These are phyloP conservation scores for Puccinia horiana DNA, from an alignment of 1,284 basidiomycete species.

Conservation along the genomic window DNA sequence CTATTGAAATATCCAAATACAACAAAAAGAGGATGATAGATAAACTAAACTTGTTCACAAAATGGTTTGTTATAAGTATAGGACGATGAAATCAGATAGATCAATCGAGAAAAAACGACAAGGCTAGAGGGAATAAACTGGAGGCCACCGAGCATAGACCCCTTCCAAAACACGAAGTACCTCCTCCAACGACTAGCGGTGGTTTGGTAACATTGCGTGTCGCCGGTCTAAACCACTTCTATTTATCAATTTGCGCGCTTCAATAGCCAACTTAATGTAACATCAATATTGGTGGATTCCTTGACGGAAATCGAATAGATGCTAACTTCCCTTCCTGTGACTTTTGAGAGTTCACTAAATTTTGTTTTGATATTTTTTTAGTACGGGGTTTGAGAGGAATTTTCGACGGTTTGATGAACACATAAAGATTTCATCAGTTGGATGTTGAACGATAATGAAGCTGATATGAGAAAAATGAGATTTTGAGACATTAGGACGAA, in stretches of 20 bases:
- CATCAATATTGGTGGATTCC: slow-evolving; percentile 42
- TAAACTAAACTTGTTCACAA: neutral
- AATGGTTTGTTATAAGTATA: neutral
- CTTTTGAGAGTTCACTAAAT: slow-evolving; percentile 45
- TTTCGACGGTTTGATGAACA: neutral
- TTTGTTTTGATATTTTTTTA: neutral
- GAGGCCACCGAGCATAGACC: neutral
- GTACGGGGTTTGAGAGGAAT: neutral
- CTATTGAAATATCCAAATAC: slow-evolving; percentile 17
- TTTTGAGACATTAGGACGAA: slow-evolving; percentile 59
- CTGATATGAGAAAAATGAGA: neutral
- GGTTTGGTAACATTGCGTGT: neutral
- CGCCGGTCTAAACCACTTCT: neutral
- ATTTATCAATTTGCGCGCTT: slow-evolving; percentile 31
- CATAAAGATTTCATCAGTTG: neutral
- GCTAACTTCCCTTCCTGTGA: slow-evolving; percentile 44
- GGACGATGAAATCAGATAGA: neutral
- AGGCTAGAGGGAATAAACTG: neutral
- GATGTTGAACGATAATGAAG: neutral
- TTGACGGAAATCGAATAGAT: slow-evolving; percentile 49
- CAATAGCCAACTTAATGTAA: slow-evolving; percentile 38
- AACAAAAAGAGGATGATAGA: slow-evolving; percentile 13
- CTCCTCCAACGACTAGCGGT: neutral
- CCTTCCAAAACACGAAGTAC: neutral
- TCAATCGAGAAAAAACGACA: neutral